Evolutionary conservation across 345 rosid species (phyloP).

Genomic region (rapeseed (Brassica napus)): DNA sequence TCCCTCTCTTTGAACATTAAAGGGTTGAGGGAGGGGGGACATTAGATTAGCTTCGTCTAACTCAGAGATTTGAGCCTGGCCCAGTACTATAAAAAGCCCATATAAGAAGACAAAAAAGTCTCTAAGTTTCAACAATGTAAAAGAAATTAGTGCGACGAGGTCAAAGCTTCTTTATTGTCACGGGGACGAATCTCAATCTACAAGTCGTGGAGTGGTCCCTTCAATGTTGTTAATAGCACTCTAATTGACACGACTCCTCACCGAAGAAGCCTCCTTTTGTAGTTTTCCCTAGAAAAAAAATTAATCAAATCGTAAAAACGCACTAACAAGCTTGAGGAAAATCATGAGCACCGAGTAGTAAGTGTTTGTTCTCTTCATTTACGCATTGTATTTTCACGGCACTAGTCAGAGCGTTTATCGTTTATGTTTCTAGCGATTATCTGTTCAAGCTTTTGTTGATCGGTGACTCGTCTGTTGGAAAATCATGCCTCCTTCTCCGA

Average conservation of each 20-base stretch:
- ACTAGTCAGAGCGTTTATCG: neutral
- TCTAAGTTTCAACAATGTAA: neutral
- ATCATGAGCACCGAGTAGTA: conserved; percentile 67
- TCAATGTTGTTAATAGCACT: conserved; percentile 27
- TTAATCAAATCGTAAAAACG: conserved; percentile 2
- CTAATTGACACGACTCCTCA: conserved; percentile 28
- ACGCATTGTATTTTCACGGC: neutral
- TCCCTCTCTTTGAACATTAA: no score
- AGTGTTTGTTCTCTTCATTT: conserved; percentile 5
- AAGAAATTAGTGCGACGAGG: conserved; percentile 23
- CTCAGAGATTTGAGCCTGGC: neutral
- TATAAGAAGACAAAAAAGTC: neutral
- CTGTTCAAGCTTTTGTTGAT: conserved; percentile 77
- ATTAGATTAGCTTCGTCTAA: neutral
- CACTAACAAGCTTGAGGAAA: neutral
- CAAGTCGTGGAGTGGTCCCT: conserved; percentile 36
- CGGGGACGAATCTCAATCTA: neutral
- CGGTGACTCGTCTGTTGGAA: conserved; percentile 85
- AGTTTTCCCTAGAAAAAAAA: neutral
- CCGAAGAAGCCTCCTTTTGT: neutral
- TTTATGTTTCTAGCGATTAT: conserved; percentile 49
- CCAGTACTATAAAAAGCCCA: neutral
- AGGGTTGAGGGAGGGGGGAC: neutral
- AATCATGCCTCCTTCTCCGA: conserved; percentile 78
- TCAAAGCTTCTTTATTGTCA: conserved; percentile 33